Base-by-base conservation (phyloP, 140 eudicot genomes). In the Cichorium intybus region DNA sequence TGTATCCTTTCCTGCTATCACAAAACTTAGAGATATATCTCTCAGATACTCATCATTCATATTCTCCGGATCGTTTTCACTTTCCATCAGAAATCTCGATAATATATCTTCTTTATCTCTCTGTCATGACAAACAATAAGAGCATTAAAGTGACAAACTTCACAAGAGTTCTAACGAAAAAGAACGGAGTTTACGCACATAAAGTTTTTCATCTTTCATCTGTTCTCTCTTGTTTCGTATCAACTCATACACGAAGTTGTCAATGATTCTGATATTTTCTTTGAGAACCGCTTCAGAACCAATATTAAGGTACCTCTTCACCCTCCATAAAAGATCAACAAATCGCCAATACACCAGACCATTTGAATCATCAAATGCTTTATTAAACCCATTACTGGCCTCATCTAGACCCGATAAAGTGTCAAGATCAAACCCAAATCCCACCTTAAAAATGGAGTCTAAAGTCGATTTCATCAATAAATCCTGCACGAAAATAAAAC, bases 1-100 rank as follows among this genome's bases (percentile, higher is more conserved):
- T 4, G 89, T 79, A 71, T 82, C 95, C 56, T 79, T 85, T 49
- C 95, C 89, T 2, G 95, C 89, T 29, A 82, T 70, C 23, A 82
- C 77, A 55, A 85, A 82, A 71, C 80, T 82, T 18, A 85, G 80
- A 3, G 79, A 62, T 54, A 79, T 82, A 61, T 85, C 95, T 52
- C 89, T 65, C 37, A 76, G 49, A 69, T 78, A 82, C 75, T 77
- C 62, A 46, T 73, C 83, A 10, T 35, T 73, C 80, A 81, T 77
- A 21, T 69, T 73, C 50, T 22, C 75, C 0, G 77, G 86, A 73
- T 77, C 82, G 1, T 60, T 78, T 33, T 80, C 79, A 4, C 81
- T 72, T 77, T 83, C 84, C 31, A 76, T 62, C 24, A 85, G 70
- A 77, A 85, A 82, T 50, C 95, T 73, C 26, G 86, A 82, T 51